Evolutionary conservation across 2,329 filamentous ascomycete genomes (phyloP).

Genomic region (Phialocephala sp.): DNA sequence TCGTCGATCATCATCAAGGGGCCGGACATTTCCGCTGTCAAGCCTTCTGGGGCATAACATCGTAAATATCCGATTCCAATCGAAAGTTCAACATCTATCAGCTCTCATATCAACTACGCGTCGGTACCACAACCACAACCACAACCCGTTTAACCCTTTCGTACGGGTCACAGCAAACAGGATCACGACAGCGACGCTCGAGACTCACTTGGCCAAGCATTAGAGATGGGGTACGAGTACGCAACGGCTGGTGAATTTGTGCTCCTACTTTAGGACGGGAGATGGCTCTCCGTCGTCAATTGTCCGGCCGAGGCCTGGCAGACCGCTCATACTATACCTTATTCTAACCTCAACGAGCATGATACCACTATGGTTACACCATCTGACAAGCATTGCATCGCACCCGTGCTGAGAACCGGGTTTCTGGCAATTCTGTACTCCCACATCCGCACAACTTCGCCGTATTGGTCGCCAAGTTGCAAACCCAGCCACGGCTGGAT

Average conservation of each 20-base stretch:
- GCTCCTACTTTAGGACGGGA: neutral
- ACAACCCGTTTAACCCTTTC: no score
- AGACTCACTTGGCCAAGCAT: neutral
- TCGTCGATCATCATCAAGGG: constrained; percentile 1
- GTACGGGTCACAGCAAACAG: neutral
- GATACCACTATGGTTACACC: neutral
- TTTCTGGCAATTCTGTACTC: constrained; percentile 5
- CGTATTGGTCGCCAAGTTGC: neutral
- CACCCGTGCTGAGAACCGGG: neutral
- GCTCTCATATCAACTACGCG: neutral
- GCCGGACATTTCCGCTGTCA: constrained; percentile 8
- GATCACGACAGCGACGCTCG: neutral
- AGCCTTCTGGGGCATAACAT: neutral
- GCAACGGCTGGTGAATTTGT: neutral
- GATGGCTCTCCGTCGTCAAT: neutral
- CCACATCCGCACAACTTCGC: neutral
- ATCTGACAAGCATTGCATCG: neutral
- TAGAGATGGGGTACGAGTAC: neutral
- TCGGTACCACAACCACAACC: no score
- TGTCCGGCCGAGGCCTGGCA: neutral
- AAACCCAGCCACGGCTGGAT: neutral
- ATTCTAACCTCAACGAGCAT: neutral
- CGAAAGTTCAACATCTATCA: neutral
- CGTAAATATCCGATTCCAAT: neutral
- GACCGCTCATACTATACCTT: neutral